Evolutionary conservation across 2,329 filamentous ascomycete genomes (phyloP).

Genomic region (Dactylonectria estremocensis): DNA sequence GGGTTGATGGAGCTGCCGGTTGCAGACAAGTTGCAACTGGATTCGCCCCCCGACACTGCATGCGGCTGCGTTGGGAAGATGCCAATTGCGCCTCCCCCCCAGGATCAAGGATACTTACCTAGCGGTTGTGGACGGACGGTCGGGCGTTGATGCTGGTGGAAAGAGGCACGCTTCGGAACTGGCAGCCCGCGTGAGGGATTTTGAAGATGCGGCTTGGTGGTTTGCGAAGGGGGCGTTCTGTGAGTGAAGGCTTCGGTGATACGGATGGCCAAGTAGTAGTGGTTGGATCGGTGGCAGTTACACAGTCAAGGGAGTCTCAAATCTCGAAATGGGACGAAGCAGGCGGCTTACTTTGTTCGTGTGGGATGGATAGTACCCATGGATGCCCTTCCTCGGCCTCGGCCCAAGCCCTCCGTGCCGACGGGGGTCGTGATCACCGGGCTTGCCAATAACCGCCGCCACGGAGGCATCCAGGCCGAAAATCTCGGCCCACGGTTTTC

Average conservation of each 20-base stretch:
- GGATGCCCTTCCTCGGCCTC: neutral
- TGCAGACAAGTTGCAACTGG: constrained; percentile 11
- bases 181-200: constrained; percentile 17
- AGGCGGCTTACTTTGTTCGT: neutral
- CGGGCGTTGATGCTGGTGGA: neutral
- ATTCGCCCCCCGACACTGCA: constrained; percentile 19
- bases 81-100: neutral
- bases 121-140: neutral
- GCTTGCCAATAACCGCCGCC: neutral
- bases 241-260: neutral
- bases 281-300: neutral
- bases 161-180: constrained; percentile 17
- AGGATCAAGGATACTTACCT: constrained; percentile 15
- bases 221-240: neutral
- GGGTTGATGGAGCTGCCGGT: constrained; percentile 2
- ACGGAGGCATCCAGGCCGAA: neutral
- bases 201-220: constrained; percentile 7
- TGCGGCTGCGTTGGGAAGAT: constrained; percentile 21
- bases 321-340: neutral
- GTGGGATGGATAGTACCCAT: neutral
- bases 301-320: neutral
- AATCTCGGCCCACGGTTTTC: neutral
- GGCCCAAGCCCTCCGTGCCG: neutral
- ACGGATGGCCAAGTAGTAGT: neutral
- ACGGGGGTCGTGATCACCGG: neutral